Evolutionary conservation across 352 stramenopile genomes (phyloP), one percentile per base, ranked within the genome.

Genomic region (Pythium pyrilobum): DNA sequence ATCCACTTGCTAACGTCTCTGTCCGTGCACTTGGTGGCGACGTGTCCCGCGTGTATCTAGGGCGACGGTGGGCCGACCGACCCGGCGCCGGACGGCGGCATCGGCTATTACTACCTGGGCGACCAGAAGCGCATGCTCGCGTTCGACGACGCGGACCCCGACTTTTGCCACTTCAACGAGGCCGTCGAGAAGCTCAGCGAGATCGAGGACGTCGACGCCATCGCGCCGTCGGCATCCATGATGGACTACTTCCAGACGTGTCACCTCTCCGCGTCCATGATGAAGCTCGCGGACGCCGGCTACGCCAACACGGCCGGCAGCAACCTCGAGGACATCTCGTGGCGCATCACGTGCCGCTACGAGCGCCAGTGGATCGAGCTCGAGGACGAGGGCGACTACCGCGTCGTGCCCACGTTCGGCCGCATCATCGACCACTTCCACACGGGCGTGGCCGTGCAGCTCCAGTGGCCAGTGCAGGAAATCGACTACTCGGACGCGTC

Each of bases 31-130:
- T 28, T 34, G 8, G 5, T 23, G 2, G 16, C 34, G 40, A 18
- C 56, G 12, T 45, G 9, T 37, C 20, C 28, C 20, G 48, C 36
- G 43, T 16, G 24, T 47, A 18, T 29, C 5, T 64, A 92, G 82
- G 82, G 79, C 7, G 82, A 92, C 42, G 82, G 82, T 46, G 82
- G 82, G 37, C 82, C 82, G 21, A 89, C 77, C 3, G 74, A 87
- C 18, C 70, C 76, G 32, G 71, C 82, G 34, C 79, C 76, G 2
- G 82, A 91, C 60, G 78, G 80, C 53, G 82, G 82, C 48, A 81
- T 91, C 40, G 82, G 82, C 13, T 92, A 92, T 46, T 92, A 92
- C 66, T 92, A 89, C 60, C 69, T 92, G n/a, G 82, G 82, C 18
- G 82, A 92, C 45, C 79, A 92, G 47, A 85, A 89, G 61, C 82